Base-by-base conservation (phyloP, 2,329 filamentous ascomycete genomes). In the Fusarium foetens region DNA sequence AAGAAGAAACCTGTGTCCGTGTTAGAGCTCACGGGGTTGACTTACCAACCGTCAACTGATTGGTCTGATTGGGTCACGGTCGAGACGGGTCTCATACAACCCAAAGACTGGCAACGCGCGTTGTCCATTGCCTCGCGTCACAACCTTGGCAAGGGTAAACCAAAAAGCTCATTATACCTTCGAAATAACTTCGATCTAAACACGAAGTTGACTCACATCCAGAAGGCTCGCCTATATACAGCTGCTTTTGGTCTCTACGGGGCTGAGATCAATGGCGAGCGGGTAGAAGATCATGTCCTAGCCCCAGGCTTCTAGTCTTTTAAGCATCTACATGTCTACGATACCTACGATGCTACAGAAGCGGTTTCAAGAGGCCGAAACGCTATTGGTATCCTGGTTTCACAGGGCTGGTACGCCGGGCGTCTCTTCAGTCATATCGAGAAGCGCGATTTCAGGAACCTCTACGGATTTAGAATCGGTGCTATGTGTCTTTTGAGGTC, bases 161-260 rank as follows among this genome's bases (percentile, higher is more conserved):
- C 12, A 39, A 39, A 39, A 39, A 3, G 0, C 0, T 11, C 0
- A 39, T 1, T 13, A 39, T 21, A 6, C 19, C 12, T 38, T 8
- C 11, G 19, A 13, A 5, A 0, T 3, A 21, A 1, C 19, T 38
- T 38, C 0, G 0, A 38, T 38, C 12, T 8, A 21, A 21, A 11
- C 11, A 21, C 19, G 21, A 12, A 39, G 38, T 39, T 0, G 1
- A 8, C 19, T 39, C 19, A 21, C 21, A 39, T 39, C 19, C 0
- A 39, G 19, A 39, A 39, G 11, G 7, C 19, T 21, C 38, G 19
- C 38, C 12, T 21, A 13, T 13, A 10, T 9, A 39, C 13, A 19
- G 13, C 38, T 39, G 6, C 38, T 21, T 12, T 13, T 1, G 1
- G 19, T 21, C 38, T 21, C 13, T 39, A 39, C 7, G 13, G 13